phyloP scores from a whole-genome alignment of 768 basidiomycete genomes.

The Mycena albidolilacea region DNA sequence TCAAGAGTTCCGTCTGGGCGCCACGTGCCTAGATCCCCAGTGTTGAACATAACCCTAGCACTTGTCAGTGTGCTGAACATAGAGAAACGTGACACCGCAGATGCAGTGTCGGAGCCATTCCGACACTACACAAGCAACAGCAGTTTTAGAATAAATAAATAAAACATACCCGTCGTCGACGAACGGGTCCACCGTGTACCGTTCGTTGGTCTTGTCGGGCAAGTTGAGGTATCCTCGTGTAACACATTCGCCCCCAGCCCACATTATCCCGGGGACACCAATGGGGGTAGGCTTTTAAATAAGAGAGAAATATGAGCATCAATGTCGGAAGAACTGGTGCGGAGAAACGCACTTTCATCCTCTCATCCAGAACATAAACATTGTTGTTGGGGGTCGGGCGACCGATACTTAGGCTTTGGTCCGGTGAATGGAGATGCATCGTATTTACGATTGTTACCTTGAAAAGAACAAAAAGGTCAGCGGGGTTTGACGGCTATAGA shows the following conservation, averaged over 20 bases:
- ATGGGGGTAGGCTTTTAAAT: constrained; percentile 46
- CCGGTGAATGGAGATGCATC: constrained; percentile 61
- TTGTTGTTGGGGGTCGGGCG: constrained; percentile 69
- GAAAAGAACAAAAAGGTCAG: neutral
- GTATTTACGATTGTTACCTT: constrained; percentile 74
- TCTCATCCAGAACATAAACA: constrained; percentile 51
- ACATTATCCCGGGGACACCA: constrained; percentile 63
- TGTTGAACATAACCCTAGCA: constrained; percentile 68
- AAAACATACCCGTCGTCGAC: constrained; percentile 58
- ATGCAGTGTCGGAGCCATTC: too few species aligned
- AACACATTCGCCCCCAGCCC: constrained; percentile 75
- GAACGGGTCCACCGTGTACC: constrained; percentile 68
- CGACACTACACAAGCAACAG: too few species aligned
- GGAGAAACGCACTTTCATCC: constrained; percentile 32
- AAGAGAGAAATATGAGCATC: constrained; percentile 43
- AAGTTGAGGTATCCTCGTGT: constrained; percentile 70
- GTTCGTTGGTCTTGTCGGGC: constrained; percentile 67
- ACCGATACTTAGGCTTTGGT: constrained; percentile 62
- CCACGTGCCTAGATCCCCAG: constrained; percentile 73
- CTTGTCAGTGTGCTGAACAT: constrained; percentile 13
- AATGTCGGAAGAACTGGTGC: constrained; percentile 50
- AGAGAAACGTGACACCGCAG: neutral
- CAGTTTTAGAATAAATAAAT: too few species aligned
- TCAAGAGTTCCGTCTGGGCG: constrained; percentile 66
- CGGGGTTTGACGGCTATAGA: neutral